phyloP scores from a whole-genome alignment of 768 basidiomycete genomes.

The Boletus subcaerulescens region DNA sequence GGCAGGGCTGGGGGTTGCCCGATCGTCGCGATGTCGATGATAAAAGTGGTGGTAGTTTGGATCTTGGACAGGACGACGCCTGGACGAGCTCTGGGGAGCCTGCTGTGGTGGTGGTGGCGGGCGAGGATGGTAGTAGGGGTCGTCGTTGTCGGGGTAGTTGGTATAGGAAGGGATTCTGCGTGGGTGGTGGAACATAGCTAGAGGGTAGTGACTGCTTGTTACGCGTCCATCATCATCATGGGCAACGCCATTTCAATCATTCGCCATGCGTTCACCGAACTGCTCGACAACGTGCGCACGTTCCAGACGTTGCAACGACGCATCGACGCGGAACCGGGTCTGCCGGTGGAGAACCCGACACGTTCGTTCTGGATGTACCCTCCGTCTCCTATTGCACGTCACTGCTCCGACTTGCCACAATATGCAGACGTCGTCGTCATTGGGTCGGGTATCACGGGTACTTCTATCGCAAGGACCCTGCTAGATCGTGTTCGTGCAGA shows the following conservation, averaged over 20 bases:
- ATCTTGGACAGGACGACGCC: slow-evolving; percentile 19
- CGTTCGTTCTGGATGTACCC: slow-evolving; percentile 65
- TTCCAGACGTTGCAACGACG: slow-evolving; percentile 33
- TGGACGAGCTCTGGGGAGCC: slow-evolving; percentile 3
- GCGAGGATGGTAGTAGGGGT: slow-evolving; percentile 16
- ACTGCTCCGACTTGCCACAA: slow-evolving; percentile 24
- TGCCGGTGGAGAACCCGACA: slow-evolving; percentile 55
- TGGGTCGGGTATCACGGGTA: slow-evolving; percentile 76
- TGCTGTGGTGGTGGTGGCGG: slow-evolving; percentile 5
- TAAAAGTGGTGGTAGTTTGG: slow-evolving; percentile 5
- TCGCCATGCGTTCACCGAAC: slow-evolving; percentile 18
- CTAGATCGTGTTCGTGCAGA: slow-evolving; percentile 36
- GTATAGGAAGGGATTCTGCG: neutral
- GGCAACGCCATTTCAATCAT: slow-evolving; percentile 27
- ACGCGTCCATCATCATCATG: slow-evolving; percentile 5
- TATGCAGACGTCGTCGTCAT: slow-evolving; percentile 68
- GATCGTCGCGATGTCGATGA: slow-evolving; percentile 22
- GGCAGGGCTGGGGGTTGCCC: slow-evolving; percentile 7
- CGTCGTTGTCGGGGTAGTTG: slow-evolving; percentile 17
- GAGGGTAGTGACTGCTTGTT: too few relatives aligned
- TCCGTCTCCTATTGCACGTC: slow-evolving; percentile 45
- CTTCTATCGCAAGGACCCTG: slow-evolving; percentile 54
- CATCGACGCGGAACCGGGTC: slow-evolving; percentile 45
- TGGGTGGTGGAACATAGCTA: neutral
- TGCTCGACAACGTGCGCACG: slow-evolving; percentile 15